Evolutionary conservation across 441 rosid species (phyloP), one percentile per base, ranked within the genome.

Genomic region (Populus hybrid): DNA sequence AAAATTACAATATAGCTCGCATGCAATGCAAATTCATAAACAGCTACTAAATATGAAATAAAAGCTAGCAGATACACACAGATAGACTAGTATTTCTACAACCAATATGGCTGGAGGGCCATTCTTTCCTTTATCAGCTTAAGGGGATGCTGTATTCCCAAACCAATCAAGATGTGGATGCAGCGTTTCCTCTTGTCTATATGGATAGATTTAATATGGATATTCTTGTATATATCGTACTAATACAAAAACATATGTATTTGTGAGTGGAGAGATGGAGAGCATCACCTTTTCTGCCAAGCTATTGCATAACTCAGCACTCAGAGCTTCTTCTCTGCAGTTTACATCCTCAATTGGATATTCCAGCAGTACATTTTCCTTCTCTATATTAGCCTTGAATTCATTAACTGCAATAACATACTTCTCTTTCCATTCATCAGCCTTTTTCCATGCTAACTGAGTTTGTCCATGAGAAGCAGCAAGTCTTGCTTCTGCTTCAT

Each of bases 381-480:
- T 97, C 92, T 91, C 98, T 38, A 92, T 83, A 76, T 98, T 97
- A 84, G 89, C 82, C 83, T 92, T 94, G 57, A 95, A 94, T 79
- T 97, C 98, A 84, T 94, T 88, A 61, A 91, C 91, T 70, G 98
- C 97, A 70, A 83, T 86, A 79, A 90, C 98, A 78, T 90, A 97
- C 87, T 94, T 97, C 79, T 98, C 88, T 82, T 92, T 90, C 98
- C 98, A 94, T 75, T 94, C 98, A 71, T 85, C 87, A 2, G 98
- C 94, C 85, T 93, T 98, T 84, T 92, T 93, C 85, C 91, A 92
- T 78, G 98, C 94, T 66, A 97, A 88, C 78, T 84, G 85, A 69
- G 91, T 89, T 80, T 93, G 98, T 81, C 94, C 99, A 84, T 84
- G 87, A 69, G 98, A 92, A 82, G 99, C 99, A 86, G 93, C 95